Evolutionary conservation across 2,329 filamentous ascomycete genomes (phyloP), one percentile per base, ranked within the genome.

Genomic region (Ophiostoma novo-ulmi): DNA sequence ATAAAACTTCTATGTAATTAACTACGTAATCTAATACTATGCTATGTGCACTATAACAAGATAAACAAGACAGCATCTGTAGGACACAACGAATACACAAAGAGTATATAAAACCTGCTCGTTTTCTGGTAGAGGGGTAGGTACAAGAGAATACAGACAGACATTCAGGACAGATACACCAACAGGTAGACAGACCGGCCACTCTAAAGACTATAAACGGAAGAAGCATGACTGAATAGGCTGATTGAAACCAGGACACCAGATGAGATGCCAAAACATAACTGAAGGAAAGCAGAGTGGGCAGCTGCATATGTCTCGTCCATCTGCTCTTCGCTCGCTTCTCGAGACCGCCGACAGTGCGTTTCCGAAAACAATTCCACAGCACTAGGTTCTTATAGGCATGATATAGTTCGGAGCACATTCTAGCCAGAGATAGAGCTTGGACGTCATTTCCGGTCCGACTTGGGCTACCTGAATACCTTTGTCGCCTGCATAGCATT

Each of bases 261-360:
- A 11, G 10, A 39, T 48, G 44, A 48, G 44, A 48, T 48, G 44
- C 20, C 10, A 20, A 48, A 48, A 8, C 44, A 48, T n/a, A 1
- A 58, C 1, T 1, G 13, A 31, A 38, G 1, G 1, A 48, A 26
- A 52, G 1, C 5, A n/a, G 6, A n/a, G 31, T 11, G 22, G 66
- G 8, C n/a, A 20, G 17, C 20, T 52, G 61, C 55, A 39, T 13
- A 41, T 72, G 72, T 72, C 71, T 73, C 61, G 72, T 70, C 65
- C 66, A 41, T 36, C 35, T 36, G 61, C 61, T 72, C 70, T 36
- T 65, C 36, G 63, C 63, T 72, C 71, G 72, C 71, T 73, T 72
- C 64, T 71, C 71, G 70, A 71, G 55, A 72, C 72, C 71, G 69
- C 71, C 68, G 41, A 65, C 61, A 39, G 66, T 26, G 20, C 63